Percentiles rank a stretch among this genome's conserved stretches.
Evolutionary conservation across 805 yeast species (phyloP).

Genomic region (Lipomyces yamadae): DNA sequence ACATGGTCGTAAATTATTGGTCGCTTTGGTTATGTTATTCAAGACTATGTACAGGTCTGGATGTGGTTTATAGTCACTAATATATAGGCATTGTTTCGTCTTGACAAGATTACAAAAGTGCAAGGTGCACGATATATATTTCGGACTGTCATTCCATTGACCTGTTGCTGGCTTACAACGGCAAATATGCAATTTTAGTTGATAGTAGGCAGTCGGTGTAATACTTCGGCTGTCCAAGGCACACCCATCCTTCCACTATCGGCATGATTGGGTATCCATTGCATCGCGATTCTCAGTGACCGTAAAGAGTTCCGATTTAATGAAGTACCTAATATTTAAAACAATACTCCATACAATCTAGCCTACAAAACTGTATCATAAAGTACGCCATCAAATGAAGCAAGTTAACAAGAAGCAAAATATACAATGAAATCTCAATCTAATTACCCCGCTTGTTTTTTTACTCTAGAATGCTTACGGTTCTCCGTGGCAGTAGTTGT

Average conservation of each 20-base stretch:
- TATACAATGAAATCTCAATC: too few relatives aligned
- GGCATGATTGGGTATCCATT: too few relatives aligned
- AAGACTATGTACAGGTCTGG: background rate
- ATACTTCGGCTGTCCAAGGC: background rate
- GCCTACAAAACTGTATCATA: too few relatives aligned
- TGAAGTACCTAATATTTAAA: too few relatives aligned
- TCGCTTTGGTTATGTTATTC: background rate
- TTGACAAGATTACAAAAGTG: background rate
- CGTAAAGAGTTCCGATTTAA: too few relatives aligned
- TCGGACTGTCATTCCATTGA: background rate
- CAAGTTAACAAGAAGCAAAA: background rate
- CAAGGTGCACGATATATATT: background rate
- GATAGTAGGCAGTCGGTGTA: background rate
- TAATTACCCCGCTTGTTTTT: background rate
- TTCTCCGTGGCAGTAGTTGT: constrained; percentile 45
- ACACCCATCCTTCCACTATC: background rate
- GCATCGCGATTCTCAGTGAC: too few relatives aligned
- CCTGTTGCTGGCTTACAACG: too few relatives aligned
- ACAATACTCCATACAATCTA: too few relatives aligned
- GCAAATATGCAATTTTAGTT: background rate
- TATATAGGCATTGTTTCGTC: background rate
- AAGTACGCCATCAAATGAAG: background rate
- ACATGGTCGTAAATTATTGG: background rate
- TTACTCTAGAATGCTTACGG: constrained; percentile 19
- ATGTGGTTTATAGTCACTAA: background rate